These are phyloP conservation scores for Trichocladium antarcticum DNA, from an alignment of 495 filamentous ascomycete species.

Conservation along the genomic window DNA sequence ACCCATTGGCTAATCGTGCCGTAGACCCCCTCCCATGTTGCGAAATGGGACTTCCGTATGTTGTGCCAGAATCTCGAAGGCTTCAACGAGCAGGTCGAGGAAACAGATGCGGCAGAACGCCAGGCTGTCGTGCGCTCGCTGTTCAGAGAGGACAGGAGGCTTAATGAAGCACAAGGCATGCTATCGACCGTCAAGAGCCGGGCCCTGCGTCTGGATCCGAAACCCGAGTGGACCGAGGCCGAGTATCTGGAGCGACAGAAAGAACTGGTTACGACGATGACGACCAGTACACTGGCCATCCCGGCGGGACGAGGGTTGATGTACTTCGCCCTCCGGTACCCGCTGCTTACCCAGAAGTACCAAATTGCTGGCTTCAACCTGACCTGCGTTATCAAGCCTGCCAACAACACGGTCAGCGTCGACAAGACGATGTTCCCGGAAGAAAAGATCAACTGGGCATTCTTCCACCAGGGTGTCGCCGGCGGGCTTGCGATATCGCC, in stretches of 20 bases:
- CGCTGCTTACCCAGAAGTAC: slow-evolving; percentile 82
- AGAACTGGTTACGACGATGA: slow-evolving; percentile 70
- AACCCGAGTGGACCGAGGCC: slow-evolving; percentile 70
- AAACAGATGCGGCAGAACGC: slow-evolving; percentile 57
- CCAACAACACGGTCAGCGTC: slow-evolving; percentile 76
- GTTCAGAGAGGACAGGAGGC: slow-evolving; percentile 82
- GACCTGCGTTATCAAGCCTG: slow-evolving; percentile 78
- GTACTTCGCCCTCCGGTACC: slow-evolving; percentile 70
- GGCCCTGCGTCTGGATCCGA: slow-evolving; percentile 61
- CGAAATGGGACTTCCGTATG: slow-evolving; percentile 63
- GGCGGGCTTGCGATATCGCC: slow-evolving; percentile 83
- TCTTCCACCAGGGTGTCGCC: slow-evolving; percentile 91
- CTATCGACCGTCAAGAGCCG: slow-evolving; percentile 68
- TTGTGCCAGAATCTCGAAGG: slow-evolving; percentile 38
- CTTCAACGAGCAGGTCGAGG: slow-evolving; percentile 32
- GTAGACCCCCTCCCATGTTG: slow-evolving; percentile 50
- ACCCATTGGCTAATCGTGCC: background rate
- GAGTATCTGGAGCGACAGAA: slow-evolving; percentile 91
- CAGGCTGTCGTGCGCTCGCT: slow-evolving; percentile 70
- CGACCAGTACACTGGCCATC: slow-evolving; percentile 76
- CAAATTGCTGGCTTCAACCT: slow-evolving; percentile 78
- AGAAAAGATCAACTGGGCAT: slow-evolving; percentile 95
- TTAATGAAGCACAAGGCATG: slow-evolving; percentile 66
- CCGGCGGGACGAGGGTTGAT: slow-evolving; percentile 75
- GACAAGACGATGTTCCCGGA: slow-evolving; percentile 76